These are phyloP conservation scores for Clitopilus hobsonii DNA, from an alignment of 768 basidiomycete species.

Conservation along the genomic window DNA sequence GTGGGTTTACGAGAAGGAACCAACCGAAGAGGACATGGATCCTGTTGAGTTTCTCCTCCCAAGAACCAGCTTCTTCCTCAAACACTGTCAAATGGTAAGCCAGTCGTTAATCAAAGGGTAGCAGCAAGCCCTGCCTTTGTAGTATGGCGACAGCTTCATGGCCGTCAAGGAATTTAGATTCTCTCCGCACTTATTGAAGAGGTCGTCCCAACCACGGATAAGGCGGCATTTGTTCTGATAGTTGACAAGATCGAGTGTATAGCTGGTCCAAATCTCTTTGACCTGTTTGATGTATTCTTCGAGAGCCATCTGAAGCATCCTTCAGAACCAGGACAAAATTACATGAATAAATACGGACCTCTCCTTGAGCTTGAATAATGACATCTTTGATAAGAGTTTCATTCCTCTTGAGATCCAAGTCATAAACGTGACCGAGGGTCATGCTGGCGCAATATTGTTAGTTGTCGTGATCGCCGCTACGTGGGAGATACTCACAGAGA, in stretches of 20 bases:
- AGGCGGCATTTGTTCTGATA: slow-evolving; percentile 99
- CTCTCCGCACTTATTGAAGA: slow-evolving; percentile 96
- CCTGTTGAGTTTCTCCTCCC: slow-evolving; percentile 96
- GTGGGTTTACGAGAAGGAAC: slow-evolving; percentile 9
- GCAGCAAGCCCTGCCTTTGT: slow-evolving; percentile 63
- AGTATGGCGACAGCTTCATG: slow-evolving; percentile 98
- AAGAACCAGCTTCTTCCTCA: slow-evolving; percentile 84
- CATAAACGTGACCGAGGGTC: slow-evolving; percentile 96
- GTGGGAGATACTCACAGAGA: slow-evolving; percentile 47
- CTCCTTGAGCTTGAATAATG: slow-evolving; percentile 95
- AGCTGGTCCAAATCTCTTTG: slow-evolving; percentile 94
- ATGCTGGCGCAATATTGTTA: slow-evolving; percentile 41
- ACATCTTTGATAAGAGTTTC: slow-evolving; percentile 90
- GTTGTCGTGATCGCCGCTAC: too few species aligned
- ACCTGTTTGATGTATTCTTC: slow-evolving; percentile 97
- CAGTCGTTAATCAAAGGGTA: not conserved
- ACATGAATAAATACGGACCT: slow-evolving; percentile 42
- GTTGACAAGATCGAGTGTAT: slow-evolving; percentile 92
- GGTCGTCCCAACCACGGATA: slow-evolving; percentile 96
- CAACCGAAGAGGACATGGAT: slow-evolving; percentile 94
- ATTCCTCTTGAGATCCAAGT: slow-evolving; percentile 92
- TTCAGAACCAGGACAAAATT: slow-evolving; percentile 14
- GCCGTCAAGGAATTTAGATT: slow-evolving; percentile 93
- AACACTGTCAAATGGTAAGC: slow-evolving; percentile 49
- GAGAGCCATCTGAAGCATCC: slow-evolving; percentile 75